Evolutionary conservation across 1,284 basidiomycete genomes (phyloP), one percentile per base, ranked within the genome.

Genomic region (Cutaneotrichosporon dermatis): DNA sequence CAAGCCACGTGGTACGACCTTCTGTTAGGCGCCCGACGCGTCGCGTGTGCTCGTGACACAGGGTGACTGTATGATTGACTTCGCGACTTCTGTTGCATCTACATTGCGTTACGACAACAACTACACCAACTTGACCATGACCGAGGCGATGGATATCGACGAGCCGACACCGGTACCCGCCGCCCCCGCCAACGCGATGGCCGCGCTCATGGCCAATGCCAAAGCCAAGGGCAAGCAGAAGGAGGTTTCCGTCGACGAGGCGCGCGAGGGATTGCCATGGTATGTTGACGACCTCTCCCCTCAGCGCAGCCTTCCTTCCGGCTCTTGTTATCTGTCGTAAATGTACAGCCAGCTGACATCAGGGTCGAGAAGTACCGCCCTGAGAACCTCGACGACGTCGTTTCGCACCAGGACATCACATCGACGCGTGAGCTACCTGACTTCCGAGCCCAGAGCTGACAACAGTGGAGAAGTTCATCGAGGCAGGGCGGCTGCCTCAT

Each of bases 331-430:
- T 25, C 25, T 55, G 15, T 61, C 33, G 2, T 16, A 9, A 13
- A 25, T 4, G 4, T 42, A 0, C 39, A 7, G 60, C 9, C 25
- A 54, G n/a, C 45, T 56, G 39, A 54, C 44, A 37, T 33, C 52
- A 96, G 93, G 93, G 93, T 97, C 25, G 93, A 97, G 76, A 96
- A 96, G 78, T 96, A 96, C 76, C 80, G 93, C 57, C 93, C 93
- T 5, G 87, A 87, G 3, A 88, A 88, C 1, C 79, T 97, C 58
- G 86, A 89, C 67, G 93, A 97, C 69, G 90, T 97, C 25, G 93
- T 97, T 3, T 93, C 92, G 0, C 93, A 97, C 74, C 87, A 90
- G 66, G 92, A 95, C 72, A 96, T 97, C 66, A 95, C 89, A 1
- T 84, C 82, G 51, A 97, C 93, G 7, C 94, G 93, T 96, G 67